These are phyloP conservation scores for Dendrobium chrysotoxum DNA, from an alignment of 106 monocot genomes.

Conservation along the genomic window DNA sequence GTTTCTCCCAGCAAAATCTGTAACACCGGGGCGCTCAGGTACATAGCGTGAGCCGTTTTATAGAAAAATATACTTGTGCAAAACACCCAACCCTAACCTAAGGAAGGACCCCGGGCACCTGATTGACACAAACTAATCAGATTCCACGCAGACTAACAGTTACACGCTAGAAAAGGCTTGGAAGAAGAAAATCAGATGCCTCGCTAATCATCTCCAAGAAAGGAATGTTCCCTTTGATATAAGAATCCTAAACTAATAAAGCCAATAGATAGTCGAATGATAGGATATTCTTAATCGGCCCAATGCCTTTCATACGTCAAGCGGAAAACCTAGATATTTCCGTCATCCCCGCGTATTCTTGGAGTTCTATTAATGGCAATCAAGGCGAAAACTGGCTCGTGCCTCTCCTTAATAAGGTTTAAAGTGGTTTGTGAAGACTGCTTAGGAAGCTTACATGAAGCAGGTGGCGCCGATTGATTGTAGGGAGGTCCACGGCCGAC, in stretches of 20 bases:
- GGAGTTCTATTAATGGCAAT: not conserved
- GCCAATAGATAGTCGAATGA: not conserved
- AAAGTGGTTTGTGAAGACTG: not conserved
- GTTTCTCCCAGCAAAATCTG: too few relatives aligned
- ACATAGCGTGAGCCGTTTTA: too few relatives aligned
- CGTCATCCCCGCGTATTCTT: not conserved
- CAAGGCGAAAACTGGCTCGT: not conserved
- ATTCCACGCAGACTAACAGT: not conserved
- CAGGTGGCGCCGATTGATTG: slow-evolving; percentile 18
- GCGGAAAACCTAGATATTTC: not conserved
- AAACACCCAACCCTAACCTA: too few relatives aligned
- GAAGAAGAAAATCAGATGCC: not conserved
- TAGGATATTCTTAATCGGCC: not conserved
- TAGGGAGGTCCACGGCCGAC: slow-evolving; percentile 17
- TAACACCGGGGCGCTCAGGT: too few relatives aligned
- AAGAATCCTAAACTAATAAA: not conserved
- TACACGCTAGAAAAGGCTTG: not conserved
- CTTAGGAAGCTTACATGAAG: slow-evolving; percentile 2
- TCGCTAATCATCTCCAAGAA: not conserved
- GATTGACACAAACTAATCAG: too few relatives aligned
- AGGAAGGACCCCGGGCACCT: too few relatives aligned
- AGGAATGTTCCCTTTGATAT: not conserved
- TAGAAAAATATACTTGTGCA: too few relatives aligned
- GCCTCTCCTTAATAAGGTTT: not conserved
- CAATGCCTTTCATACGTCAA: not conserved